phyloP scores from a whole-genome alignment of 23 red algal genomes.

The Chondrus crispus region DNA sequence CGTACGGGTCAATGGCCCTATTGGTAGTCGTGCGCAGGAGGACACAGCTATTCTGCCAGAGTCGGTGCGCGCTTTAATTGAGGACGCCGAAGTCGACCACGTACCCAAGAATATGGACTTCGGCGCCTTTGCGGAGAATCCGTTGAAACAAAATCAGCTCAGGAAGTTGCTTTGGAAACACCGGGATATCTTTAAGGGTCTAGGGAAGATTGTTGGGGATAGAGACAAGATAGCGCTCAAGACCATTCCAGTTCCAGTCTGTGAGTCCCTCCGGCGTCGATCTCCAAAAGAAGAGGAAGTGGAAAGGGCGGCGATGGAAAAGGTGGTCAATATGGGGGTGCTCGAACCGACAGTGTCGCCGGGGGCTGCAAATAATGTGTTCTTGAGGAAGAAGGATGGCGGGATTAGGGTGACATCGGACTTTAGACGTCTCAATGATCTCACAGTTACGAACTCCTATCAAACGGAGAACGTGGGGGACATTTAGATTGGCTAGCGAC shows the following conservation, averaged over 20 bases:
- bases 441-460: neutral
- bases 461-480: neutral
- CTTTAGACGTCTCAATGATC: constrained; percentile 11
- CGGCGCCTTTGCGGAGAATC: neutral
- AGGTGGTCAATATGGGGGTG: neutral
- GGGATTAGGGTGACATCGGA: neutral
- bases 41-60: neutral
- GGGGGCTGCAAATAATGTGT: neutral
- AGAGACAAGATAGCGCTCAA: neutral
- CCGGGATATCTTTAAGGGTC: neutral
- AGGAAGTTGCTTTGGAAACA: constrained; percentile 1
- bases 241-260: neutral
- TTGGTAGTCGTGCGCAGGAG: neutral
- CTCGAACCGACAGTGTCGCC: constrained; percentile 1
- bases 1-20: neutral
- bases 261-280: neutral
- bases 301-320: neutral
- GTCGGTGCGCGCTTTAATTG: neutral
- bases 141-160: neutral
- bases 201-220: neutral
- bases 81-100: constrained; percentile 3
- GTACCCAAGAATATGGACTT: neutral
- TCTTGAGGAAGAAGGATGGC: constrained; percentile 5
- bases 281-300: constrained; percentile 6
- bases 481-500: neutral